Evolutionary conservation across 2,329 filamentous ascomycete species (phyloP), one percentile per base, ranked within the genome.

Genomic region (Pseudogymnoascus sp.): DNA sequence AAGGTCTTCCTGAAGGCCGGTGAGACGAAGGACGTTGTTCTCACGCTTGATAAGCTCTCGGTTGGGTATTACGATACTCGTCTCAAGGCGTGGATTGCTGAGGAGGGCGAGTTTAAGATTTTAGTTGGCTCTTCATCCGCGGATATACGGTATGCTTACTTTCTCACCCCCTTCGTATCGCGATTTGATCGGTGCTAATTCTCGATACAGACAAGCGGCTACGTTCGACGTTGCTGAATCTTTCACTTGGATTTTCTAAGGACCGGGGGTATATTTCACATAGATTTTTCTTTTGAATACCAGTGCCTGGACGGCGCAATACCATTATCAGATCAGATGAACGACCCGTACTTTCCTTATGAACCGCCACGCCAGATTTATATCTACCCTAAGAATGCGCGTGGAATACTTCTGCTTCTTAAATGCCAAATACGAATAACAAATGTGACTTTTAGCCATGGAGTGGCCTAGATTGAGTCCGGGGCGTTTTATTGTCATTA

Each of bases 181-280:
- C 54, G 12, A 39, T 47, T n/a, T 8, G 57, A 58, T 25, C 9
- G 69, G 41, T 43, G 12, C 59, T 65, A 54, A 68, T 66, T 65
- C 61, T 59, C 66, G 60, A 66, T 50, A 6, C 61, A 85, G 82
- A 67, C 74, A 75, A 62, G 75, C 73, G 43, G 69, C 76, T 4
- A 74, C 74, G 12, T 87, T 88, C 64, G 79, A 83, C 59, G 84
- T 88, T 39, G 76, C 81, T 68, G 80, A 87, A 68, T 82, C 83
- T 4, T 88, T 88, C 69, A 85, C 80, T 22, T 88, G 86, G 86
- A 76, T 84, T 6, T 86, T 86, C 66, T 86, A 59, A 39, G 30
- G 36, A 25, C 22, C 22, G 22, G 33, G 12, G 12, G 28, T 33
- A 33, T 18, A 54, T 54, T 14, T 54, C 28, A 54, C 28, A 54